Evolutionary conservation across 805 yeast genomes (phyloP).

Genomic region (Saturnispora dispora): DNA sequence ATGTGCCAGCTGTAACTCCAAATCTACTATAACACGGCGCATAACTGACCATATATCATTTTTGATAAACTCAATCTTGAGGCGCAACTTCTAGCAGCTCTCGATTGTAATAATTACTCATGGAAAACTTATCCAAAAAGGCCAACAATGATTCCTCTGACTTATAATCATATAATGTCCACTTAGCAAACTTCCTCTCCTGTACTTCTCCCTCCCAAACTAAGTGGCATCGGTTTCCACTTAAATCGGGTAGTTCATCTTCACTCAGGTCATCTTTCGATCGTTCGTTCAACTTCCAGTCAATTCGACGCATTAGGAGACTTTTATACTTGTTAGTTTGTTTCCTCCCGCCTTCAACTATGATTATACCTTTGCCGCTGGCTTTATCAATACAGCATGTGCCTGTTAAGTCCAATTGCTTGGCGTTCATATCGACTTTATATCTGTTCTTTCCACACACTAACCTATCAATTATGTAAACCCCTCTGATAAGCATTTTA

Average conservation of each 20-base stretch:
- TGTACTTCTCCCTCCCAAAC: conserved; percentile 67
- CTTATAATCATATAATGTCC: conserved; percentile 49
- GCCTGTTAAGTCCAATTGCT: conserved; percentile 61
- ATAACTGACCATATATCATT: too few relatives aligned
- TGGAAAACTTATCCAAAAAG: conserved; percentile 33
- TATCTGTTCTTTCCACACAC: conserved; percentile 58
- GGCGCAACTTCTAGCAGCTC: not conserved
- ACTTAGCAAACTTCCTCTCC: conserved; percentile 48
- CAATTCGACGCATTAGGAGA: conserved; percentile 50
- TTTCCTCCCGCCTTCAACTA: conserved; percentile 69
- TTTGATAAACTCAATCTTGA: not conserved
- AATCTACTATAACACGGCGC: too few relatives aligned
- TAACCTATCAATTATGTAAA: conserved; percentile 47
- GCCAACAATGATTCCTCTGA: not conserved
- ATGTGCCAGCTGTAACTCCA: not conserved
- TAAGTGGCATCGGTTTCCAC: conserved; percentile 36
- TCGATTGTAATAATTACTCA: conserved; percentile 47
- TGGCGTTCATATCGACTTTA: conserved; percentile 75
- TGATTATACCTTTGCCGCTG: conserved; percentile 40
- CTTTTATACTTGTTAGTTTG: conserved; percentile 54
- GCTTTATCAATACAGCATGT: conserved; percentile 38
- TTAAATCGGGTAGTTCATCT: conserved; percentile 29
- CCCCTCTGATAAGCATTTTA: conserved; percentile 46
- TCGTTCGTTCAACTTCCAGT: conserved; percentile 52
- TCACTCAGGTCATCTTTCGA: conserved; percentile 19